Evolutionary conservation across 2,329 filamentous ascomycete genomes (phyloP), one percentile per base, ranked within the genome.

Genomic region (Exophiala aquamarina): DNA sequence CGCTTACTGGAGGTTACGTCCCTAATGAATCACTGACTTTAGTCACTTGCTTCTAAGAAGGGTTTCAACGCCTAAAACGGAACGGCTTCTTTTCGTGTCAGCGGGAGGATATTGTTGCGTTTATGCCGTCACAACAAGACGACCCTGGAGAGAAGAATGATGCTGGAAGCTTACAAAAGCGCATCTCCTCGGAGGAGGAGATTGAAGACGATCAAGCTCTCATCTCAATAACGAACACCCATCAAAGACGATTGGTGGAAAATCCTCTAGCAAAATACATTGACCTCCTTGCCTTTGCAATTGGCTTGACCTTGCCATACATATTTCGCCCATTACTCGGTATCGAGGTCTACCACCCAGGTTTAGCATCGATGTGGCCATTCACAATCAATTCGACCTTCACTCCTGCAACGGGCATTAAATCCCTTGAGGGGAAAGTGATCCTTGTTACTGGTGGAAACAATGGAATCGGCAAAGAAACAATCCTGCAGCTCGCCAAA

Each of bases 401-500:
- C 52, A 57, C 67, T 6, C 72, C 76, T 1, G 64, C 68, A 8
- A 66, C 59, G 11, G 71, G 77, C 50, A 70, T 79, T 18, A 57
- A 63, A 7, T 66, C 70, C 29, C 67, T 78, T 11, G 57, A 66
- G 2, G 72, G 69, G 33, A 79, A 76, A 50, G 70, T 76, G 7
- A 66, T 78, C 29, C 62, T 78, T 13, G 62, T 79, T 5, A 78
- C 75, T 2, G 77, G 76, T 44, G 75, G 72, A 28, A 75, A 73
- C 54, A 58, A 63, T 23, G 73, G 72, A 13, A 63, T 75, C 18
- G 73, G 73, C 34, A 69, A 68, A 59, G 70, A 75, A 54, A 72
- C 73, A 7, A 61, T 77, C 37, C 59, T 69, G 23, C 68, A 73
- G 40, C 69, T 79, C 33, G 72, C 72, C 19, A 67, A 66, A 47